Percentiles rank a stretch among this genome's conserved stretches.
Evolutionary conservation across 2,329 filamentous ascomycete species (phyloP).

Genomic region (Clonostachys byssicola): DNA sequence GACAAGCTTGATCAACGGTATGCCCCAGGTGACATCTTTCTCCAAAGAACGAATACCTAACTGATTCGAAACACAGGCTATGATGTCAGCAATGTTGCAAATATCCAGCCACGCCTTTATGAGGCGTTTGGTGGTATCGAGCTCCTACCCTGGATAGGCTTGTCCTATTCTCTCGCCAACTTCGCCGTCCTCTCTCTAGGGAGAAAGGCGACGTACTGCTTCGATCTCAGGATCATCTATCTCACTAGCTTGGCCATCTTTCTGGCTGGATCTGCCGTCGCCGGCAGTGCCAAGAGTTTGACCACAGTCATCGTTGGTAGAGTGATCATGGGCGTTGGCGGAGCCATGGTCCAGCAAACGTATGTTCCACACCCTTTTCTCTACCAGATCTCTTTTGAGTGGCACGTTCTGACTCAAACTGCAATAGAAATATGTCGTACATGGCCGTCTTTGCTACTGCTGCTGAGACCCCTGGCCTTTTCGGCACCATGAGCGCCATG

Average conservation of each 20-base stretch:
- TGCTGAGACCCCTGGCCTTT: slow-evolving; percentile 10
- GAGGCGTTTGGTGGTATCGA: slow-evolving; percentile 35
- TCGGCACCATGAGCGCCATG: slow-evolving; percentile 17
- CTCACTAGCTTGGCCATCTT: slow-evolving; percentile 18
- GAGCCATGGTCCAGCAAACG: slow-evolving; percentile 22
- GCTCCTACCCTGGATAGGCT: slow-evolving; percentile 30
- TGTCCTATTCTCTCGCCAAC: slow-evolving; percentile 25
- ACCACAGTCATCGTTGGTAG: slow-evolving; percentile 21
- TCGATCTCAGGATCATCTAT: slow-evolving; percentile 18
- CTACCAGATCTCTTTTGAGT: slow-evolving; percentile 8
- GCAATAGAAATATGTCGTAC: slow-evolving; percentile 8
- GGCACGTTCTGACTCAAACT: slow-evolving; percentile 2
- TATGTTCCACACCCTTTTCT: slow-evolving; percentile 6
- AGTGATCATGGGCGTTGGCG: slow-evolving; percentile 21
- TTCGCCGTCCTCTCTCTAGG: slow-evolving; percentile 24
- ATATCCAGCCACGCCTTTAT: slow-evolving; percentile 55
- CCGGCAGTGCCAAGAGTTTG: slow-evolving; percentile 19
- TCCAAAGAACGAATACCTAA: neutral
- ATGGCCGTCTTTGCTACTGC: slow-evolving; percentile 17
- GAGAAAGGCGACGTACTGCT: slow-evolving; percentile 22
- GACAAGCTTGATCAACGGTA: slow-evolving; percentile 5
- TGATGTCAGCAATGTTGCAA: slow-evolving; percentile 40
- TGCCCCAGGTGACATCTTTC: neutral
- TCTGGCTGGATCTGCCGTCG: slow-evolving; percentile 17
- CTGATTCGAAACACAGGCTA: slow-evolving; percentile 21